These are phyloP conservation scores for Debaryomyces sp. DNA, from an alignment of 1,139 yeast genomes.

Conservation along the genomic window DNA sequence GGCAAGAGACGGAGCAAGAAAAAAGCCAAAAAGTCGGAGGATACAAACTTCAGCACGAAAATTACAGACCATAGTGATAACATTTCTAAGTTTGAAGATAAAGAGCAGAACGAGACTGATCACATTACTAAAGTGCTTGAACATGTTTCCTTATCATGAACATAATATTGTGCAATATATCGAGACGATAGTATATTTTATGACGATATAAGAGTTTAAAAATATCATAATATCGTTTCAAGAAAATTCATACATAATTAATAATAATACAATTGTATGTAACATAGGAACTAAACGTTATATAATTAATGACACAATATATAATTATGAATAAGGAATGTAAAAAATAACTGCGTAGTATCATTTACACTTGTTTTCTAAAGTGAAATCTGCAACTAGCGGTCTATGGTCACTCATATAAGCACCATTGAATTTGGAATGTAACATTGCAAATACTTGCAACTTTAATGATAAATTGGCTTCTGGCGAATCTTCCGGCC, in stretches of 20 bases:
- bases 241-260: no score
- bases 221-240: no score
- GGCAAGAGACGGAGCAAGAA: background rate
- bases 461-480: constrained; percentile 24
- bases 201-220: no score
- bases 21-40: background rate
- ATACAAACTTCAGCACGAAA: background rate
- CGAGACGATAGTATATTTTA: background rate
- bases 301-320: background rate
- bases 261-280: background rate
- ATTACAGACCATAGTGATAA: background rate
- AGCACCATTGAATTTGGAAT: constrained; percentile 44
- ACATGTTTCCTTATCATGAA: background rate
- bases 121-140: background rate
- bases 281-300: background rate
- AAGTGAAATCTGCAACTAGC: constrained; percentile 44
- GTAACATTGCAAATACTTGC: constrained; percentile 46
- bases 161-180: background rate
- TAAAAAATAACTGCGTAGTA: background rate
- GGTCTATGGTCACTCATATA: constrained; percentile 61
- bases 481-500: constrained; percentile 8
- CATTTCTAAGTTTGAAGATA: background rate
- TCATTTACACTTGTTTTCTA: constrained; percentile 16
- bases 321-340: background rate
- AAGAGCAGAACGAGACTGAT: background rate